phyloP scores from a whole-genome alignment of 345 rosid genomes.

The Eutrema heterophyllum region DNA sequence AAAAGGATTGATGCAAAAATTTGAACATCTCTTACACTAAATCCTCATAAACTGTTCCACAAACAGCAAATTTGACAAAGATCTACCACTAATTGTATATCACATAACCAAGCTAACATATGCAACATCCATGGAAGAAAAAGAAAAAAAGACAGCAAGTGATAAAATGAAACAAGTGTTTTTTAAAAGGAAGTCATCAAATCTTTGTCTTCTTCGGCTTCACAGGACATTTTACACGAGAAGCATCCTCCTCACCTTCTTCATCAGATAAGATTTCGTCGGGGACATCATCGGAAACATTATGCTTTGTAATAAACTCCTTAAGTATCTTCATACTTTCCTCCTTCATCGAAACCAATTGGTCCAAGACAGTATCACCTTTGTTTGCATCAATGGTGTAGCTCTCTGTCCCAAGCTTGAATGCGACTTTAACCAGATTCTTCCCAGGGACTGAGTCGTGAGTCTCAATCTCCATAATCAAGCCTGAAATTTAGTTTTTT shows the following conservation, averaged over 20 bases:
- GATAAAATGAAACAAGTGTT: not conserved
- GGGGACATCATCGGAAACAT: constrained; percentile 70
- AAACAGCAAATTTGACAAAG: not conserved
- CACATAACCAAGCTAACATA: not conserved
- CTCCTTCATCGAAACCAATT: constrained; percentile 69
- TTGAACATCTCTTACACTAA: no score
- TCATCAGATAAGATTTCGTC: constrained; percentile 65
- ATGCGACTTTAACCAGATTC: constrained; percentile 42
- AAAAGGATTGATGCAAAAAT: no score
- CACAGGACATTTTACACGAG: constrained; percentile 34
- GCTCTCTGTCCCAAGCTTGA: constrained; percentile 65
- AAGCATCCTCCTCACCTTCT: constrained; percentile 37
- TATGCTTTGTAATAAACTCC: constrained; percentile 81
- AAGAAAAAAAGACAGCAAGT: not conserved
- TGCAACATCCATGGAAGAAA: not conserved
- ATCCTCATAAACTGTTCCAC: not conserved
- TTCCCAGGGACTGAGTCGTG: constrained; percentile 19
- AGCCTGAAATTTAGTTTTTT: not conserved
- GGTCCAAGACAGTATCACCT: constrained; percentile 52
- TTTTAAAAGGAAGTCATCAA: not conserved
- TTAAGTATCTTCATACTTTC: constrained; percentile 69
- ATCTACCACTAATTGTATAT: not conserved
- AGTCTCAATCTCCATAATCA: constrained; percentile 48
- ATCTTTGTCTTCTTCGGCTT: constrained; percentile 65
- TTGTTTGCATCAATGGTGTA: constrained; percentile 38